phyloP scores from a whole-genome alignment of 805 yeast species.

The Saccharomycopsis capsularis region DNA sequence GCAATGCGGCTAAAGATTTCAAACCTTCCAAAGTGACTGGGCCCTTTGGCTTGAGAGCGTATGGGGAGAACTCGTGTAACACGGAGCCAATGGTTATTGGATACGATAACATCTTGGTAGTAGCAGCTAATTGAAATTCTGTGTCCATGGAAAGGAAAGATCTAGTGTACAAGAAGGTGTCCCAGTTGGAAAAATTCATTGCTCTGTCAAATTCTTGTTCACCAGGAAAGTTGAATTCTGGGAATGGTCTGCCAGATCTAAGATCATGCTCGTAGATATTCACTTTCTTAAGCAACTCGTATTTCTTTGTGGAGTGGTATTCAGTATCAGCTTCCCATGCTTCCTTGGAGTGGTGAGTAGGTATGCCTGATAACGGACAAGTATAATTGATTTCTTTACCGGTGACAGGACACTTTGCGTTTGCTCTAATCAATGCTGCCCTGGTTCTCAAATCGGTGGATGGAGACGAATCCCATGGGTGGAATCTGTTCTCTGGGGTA shows the following conservation, averaged over 20 bases:
- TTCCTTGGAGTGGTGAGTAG: slow-evolving; percentile 85
- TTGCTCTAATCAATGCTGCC: slow-evolving; percentile 83
- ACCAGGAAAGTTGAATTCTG: slow-evolving; percentile 91
- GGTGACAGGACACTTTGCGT: slow-evolving; percentile 89
- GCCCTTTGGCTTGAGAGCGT: slow-evolving; percentile 72
- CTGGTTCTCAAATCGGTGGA: slow-evolving; percentile 79
- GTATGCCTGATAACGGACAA: slow-evolving; percentile 92
- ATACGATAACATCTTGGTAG: slow-evolving; percentile 87
- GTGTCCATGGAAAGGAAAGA: slow-evolving; percentile 94
- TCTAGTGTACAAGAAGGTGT: slow-evolving; percentile 85
- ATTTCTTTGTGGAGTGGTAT: slow-evolving; percentile 60
- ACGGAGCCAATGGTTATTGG: slow-evolving; percentile 85
- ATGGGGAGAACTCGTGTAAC: slow-evolving; percentile 81
- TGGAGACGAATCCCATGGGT: slow-evolving; percentile 91
- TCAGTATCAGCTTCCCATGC: slow-evolving; percentile 81
- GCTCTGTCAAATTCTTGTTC: slow-evolving; percentile 66
- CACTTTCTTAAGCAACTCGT: slow-evolving; percentile 74
- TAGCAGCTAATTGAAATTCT: slow-evolving; percentile 91
- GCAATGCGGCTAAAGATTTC: slow-evolving; percentile 85
- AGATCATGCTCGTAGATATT: slow-evolving; percentile 93
- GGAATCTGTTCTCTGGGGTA: slow-evolving; percentile 64
- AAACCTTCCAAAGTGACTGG: slow-evolving; percentile 89
- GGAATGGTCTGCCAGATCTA: slow-evolving; percentile 88
- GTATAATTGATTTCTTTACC: slow-evolving; percentile 70
- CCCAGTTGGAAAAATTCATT: slow-evolving; percentile 84